A percentile compares a stretch with the other conserved stretches of the same genome.
Evolutionary conservation across 2,329 filamentous ascomycete genomes (phyloP).

Genomic region (Domatiomyces globalis): DNA sequence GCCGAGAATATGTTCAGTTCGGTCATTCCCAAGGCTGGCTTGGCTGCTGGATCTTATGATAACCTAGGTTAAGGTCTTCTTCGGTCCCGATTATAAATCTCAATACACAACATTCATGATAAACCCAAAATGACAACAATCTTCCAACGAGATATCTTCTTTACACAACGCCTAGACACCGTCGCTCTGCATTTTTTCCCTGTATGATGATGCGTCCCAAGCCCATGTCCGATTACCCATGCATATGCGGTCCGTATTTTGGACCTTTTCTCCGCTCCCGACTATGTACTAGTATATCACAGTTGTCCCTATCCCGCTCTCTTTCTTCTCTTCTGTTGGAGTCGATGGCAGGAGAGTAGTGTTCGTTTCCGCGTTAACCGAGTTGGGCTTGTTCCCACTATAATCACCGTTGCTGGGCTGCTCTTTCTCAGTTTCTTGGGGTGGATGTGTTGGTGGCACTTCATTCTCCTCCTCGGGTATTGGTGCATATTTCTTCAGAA

Average conservation of each 20-base stretch:
- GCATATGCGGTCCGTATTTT: too few species aligned
- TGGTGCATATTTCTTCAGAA: constrained; percentile 63
- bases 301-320: too few species aligned
- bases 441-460: background rate
- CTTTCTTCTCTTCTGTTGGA: too few species aligned
- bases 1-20: too few species aligned
- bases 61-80: too few species aligned
- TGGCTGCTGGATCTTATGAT: too few species aligned
- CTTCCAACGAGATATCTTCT: background rate
- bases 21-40: too few species aligned
- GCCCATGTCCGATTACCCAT: background rate
- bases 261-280: too few species aligned
- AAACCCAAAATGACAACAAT: background rate
- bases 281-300: too few species aligned
- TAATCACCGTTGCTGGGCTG: background rate
- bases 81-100: too few species aligned
- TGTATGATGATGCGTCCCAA: background rate
- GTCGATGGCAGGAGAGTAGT: background rate
- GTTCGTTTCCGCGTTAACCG: background rate
- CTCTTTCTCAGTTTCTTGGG: background rate
- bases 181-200: background rate
- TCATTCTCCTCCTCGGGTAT: constrained; percentile 56
- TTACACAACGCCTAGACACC: background rate
- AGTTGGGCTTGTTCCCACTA: background rate
- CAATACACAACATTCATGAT: too few species aligned